A percentile compares a stretch with the other conserved stretches of the same genome.
Conservation (phyloP, 1,284 basidiomycete genomes). For the Ustilago sp. region DNA sequence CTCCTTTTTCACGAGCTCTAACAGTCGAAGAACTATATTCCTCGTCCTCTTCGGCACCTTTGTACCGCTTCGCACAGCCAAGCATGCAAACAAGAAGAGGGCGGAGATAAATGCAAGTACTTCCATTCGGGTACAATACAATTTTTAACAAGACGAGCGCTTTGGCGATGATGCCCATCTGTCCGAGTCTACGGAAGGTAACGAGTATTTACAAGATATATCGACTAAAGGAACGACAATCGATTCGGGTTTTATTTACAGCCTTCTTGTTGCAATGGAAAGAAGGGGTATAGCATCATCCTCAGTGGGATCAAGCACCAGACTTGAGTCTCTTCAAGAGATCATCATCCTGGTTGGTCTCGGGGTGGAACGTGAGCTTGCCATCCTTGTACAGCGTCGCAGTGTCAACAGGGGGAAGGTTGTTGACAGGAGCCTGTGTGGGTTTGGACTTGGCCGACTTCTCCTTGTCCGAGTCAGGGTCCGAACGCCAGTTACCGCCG, state of each 20-base stretch:
- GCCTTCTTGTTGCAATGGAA: background rate
- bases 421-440: constrained; percentile 7
- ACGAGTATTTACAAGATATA: constrained; percentile 6
- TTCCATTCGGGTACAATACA: constrained; percentile 13
- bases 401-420: constrained; percentile 39
- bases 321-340: constrained; percentile 31
- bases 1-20: too few relatives aligned
- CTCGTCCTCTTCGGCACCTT: background rate
- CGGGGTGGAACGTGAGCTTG: constrained; percentile 85
- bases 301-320: constrained; percentile 4
- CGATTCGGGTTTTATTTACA: constrained; percentile 21
- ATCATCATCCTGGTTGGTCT: constrained; percentile 74
- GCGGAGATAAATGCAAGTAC: background rate
- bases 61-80: background rate
- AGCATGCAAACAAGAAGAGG: background rate
- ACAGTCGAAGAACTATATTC: too few relatives aligned
- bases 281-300: constrained; percentile 2
- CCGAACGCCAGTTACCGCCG: constrained; percentile 69
- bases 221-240: background rate
- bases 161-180: background rate
- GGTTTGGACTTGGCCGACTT: constrained; percentile 10
- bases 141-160: constrained; percentile 14
- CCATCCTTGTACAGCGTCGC: constrained; percentile 72
- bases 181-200: constrained; percentile 1
- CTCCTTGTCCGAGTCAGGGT: constrained; percentile 71